These are phyloP conservation scores for Cordyceps farinosa DNA, from an alignment of 2,329 filamentous ascomycete genomes.

Conservation along the genomic window DNA sequence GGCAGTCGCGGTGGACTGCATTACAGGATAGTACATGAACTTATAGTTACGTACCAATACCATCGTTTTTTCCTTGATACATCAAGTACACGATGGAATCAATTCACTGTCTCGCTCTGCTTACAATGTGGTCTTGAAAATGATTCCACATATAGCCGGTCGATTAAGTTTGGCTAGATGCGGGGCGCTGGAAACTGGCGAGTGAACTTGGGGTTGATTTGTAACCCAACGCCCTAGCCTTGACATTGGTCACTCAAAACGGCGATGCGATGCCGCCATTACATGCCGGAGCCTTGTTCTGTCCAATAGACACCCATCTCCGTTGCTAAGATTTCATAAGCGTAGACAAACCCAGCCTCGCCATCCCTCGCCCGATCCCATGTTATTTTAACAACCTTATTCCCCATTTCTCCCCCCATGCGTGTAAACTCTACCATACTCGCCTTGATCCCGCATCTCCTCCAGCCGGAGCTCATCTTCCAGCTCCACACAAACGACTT, in stretches of 20 bases:
- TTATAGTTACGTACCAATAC: not conserved
- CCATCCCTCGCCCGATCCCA: not conserved
- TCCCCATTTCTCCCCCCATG: not conserved
- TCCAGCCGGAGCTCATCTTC: slow-evolving; percentile 14
- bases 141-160: not conserved
- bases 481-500: not conserved
- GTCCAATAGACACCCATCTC: not conserved
- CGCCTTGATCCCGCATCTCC: not conserved
- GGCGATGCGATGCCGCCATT: not conserved
- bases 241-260: not conserved
- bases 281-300: not conserved
- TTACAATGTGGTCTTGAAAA: not conserved
- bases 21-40: slow-evolving; percentile 12
- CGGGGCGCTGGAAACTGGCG: not conserved
- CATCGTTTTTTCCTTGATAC: not conserved
- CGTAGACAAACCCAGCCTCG: not conserved
- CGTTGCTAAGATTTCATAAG: not conserved
- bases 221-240: slow-evolving; percentile 2
- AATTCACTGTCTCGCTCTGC: no score
- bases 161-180: not conserved
- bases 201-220: slow-evolving; percentile 1
- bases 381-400: not conserved
- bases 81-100: not conserved
- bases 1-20: slow-evolving; percentile 1
- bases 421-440: slow-evolving; percentile 13